Evolutionary conservation across 2,329 filamentous ascomycete species (phyloP).

Genomic region (Fusarium sp.): DNA sequence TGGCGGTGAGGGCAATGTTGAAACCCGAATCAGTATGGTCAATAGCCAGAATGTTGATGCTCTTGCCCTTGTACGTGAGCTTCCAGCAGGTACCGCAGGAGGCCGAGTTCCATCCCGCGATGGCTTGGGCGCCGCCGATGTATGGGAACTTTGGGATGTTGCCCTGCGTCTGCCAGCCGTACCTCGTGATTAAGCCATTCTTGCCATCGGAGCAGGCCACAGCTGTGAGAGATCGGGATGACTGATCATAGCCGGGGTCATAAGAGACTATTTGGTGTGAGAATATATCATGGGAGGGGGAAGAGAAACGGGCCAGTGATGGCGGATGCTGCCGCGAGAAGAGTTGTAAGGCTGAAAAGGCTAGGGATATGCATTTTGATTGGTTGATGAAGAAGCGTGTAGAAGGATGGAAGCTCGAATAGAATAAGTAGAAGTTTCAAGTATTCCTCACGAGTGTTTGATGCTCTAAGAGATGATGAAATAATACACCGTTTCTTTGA

Average conservation of each 20-base stretch:
- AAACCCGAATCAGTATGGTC: slow-evolving; percentile 63
- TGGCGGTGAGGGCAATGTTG: slow-evolving; percentile 66
- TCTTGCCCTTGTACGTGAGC: slow-evolving; percentile 62
- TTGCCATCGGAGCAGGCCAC: slow-evolving; percentile 76
- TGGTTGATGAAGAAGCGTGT: no score
- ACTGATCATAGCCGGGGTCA: slow-evolving; percentile 77
- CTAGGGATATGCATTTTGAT: slow-evolving; percentile 56
- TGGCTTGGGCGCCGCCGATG: slow-evolving; percentile 64
- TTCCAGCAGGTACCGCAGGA: slow-evolving; percentile 71
- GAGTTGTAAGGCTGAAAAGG: slow-evolving; percentile 51
- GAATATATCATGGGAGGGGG: background rate
- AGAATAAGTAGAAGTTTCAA: background rate
- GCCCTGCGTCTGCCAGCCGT: slow-evolving; percentile 68
- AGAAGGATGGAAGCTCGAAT: background rate
- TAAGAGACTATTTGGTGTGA: slow-evolving; percentile 67
- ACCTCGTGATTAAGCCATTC: slow-evolving; percentile 74
- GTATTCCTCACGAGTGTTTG: background rate
- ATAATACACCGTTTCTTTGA: background rate
- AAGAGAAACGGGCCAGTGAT: slow-evolving; percentile 41
- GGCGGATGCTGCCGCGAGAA: slow-evolving; percentile 50
- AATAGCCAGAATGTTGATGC: slow-evolving; percentile 67
- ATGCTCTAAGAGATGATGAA: background rate
- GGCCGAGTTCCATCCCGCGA: slow-evolving; percentile 67
- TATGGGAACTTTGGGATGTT: slow-evolving; percentile 63
- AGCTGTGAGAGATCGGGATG: slow-evolving; percentile 61